These are phyloP conservation scores for Microascus cirrosus DNA, from an alignment of 2,329 filamentous ascomycete genomes.

Conservation along the genomic window DNA sequence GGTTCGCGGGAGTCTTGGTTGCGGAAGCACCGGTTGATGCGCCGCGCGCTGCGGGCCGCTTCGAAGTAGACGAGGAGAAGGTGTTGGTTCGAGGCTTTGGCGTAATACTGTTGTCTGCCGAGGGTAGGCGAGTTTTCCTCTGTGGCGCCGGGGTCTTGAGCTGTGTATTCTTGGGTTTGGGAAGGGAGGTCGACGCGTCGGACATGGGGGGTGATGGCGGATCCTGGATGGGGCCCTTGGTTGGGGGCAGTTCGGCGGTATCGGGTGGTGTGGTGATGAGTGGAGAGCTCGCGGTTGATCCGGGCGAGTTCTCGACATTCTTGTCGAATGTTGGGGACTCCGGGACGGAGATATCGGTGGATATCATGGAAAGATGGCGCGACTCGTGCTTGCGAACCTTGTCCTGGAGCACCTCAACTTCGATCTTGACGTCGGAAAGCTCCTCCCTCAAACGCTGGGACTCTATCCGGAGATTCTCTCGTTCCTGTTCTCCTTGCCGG, in stretches of 20 bases:
- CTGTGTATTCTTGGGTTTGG: constrained; percentile 34
- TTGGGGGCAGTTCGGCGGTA: constrained; percentile 43
- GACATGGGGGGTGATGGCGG: constrained; percentile 92
- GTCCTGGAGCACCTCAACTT: constrained; percentile 87
- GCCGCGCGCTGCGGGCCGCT: constrained; percentile 24
- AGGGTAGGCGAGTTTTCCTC: constrained; percentile 42
- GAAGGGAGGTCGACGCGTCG: constrained; percentile 59
- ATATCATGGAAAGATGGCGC: constrained; percentile 47
- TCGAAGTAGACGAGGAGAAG: constrained; percentile 25
- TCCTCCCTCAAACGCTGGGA: constrained; percentile 84
- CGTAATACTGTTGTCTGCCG: constrained; percentile 40
- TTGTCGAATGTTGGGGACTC: constrained; percentile 65
- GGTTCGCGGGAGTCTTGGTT: constrained; percentile 34
- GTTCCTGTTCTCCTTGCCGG: constrained; percentile 80
- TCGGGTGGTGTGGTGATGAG: constrained; percentile 78
- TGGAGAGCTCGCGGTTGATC: constrained; percentile 82
- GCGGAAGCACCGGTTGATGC: constrained; percentile 27
- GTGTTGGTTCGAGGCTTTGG: constrained; percentile 44
- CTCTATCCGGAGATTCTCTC: constrained; percentile 81
- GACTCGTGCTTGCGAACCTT: constrained; percentile 68
- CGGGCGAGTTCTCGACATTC: constrained; percentile 61
- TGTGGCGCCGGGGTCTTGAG: constrained; percentile 23
- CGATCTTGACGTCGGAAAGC: constrained; percentile 84
- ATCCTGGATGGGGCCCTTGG: constrained; percentile 56
- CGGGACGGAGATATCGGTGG: constrained; percentile 50